Evolutionary conservation across 73 alveolate genomes (phyloP).

Genomic region (Symbiodinium pilosum): DNA sequence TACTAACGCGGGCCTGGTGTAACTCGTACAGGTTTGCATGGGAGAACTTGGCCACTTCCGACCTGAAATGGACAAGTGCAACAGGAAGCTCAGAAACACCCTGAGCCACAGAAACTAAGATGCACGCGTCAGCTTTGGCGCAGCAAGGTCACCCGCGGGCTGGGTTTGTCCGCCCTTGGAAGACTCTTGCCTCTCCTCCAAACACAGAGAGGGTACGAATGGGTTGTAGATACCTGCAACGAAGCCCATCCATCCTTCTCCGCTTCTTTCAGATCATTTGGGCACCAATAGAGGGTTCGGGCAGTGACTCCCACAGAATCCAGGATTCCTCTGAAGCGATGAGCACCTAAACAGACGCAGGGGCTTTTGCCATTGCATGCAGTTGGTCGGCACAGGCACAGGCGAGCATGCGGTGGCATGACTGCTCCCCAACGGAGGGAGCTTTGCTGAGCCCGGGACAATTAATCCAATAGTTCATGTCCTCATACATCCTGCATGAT

Average conservation of each 20-base stretch:
- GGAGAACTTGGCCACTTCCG: conserved; percentile 47
- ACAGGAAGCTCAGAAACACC: background rate
- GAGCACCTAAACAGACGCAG: conserved; percentile 32
- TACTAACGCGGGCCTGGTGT: conserved; percentile 40
- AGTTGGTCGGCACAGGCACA: background rate
- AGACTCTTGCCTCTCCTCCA: background rate
- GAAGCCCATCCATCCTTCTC: background rate
- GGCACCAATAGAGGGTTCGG: conserved; percentile 67
- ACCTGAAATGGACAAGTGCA: background rate
- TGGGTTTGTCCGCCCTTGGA: background rate
- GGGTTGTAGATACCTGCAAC: background rate
- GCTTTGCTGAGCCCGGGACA: conserved; percentile 28
- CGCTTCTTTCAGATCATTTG: conserved; percentile 44
- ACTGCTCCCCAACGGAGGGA: too few relatives aligned
- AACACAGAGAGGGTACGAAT: background rate
- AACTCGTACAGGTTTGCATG: conserved; percentile 73
- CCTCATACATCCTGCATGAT: conserved; percentile 90
- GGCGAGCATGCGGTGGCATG: too few relatives aligned
- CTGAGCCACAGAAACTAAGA: background rate
- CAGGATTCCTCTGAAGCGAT: conserved; percentile 70
- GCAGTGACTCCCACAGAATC: conserved; percentile 54
- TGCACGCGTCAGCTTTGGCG: background rate
- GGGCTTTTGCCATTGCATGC: background rate
- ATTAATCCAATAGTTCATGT: conserved; percentile 81
- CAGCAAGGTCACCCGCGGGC: background rate